phyloP scores from a whole-genome alignment of 108 stramenopile genomes.

The Conticribra guillardii region DNA sequence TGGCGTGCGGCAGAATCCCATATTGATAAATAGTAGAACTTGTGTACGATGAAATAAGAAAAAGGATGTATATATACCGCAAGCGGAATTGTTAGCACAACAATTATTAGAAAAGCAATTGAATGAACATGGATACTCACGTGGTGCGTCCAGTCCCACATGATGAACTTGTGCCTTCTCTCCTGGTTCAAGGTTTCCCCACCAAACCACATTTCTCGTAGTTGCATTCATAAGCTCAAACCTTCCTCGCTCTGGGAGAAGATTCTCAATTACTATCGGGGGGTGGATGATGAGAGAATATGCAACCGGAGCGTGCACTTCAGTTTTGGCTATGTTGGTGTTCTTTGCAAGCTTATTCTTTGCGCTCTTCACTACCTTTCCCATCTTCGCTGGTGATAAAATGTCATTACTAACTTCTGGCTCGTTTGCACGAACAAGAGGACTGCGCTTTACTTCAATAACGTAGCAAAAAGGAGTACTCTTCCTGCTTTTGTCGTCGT shows the following conservation, averaged over 20 bases:
- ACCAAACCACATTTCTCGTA: conserved; percentile 82
- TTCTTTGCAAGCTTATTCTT: conserved; percentile 27
- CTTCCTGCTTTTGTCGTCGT: conserved; percentile 39
- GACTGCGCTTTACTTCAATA: conserved; percentile 86
- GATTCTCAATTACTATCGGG: conserved; percentile 93
- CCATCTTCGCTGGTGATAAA: conserved; percentile 22
- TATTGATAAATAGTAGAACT: conserved; percentile 86
- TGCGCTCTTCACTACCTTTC: conserved; percentile 15
- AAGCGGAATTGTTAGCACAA: too few species aligned
- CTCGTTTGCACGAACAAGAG: conserved; percentile 45
- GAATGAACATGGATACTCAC: too few species aligned
- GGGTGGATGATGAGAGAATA: conserved; percentile 90
- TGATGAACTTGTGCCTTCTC: conserved; percentile 79
- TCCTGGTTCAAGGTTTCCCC: conserved; percentile 83
- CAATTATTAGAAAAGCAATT: too few species aligned
- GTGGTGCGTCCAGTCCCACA: background rate
- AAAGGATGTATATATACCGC: too few species aligned
- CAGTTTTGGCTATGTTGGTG: conserved; percentile 10
- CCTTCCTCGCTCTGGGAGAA: conserved; percentile 84
- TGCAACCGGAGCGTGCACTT: conserved; percentile 74
- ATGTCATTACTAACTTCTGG: conserved; percentile 10
- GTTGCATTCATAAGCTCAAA: conserved; percentile 92
- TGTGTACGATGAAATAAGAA: conserved; percentile 89
- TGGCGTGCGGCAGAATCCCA: conserved; percentile 90
- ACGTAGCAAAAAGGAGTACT: conserved; percentile 77